These are phyloP conservation scores for Chlorella sp. DNA, from an alignment of 139 green algal species.

Conservation along the genomic window DNA sequence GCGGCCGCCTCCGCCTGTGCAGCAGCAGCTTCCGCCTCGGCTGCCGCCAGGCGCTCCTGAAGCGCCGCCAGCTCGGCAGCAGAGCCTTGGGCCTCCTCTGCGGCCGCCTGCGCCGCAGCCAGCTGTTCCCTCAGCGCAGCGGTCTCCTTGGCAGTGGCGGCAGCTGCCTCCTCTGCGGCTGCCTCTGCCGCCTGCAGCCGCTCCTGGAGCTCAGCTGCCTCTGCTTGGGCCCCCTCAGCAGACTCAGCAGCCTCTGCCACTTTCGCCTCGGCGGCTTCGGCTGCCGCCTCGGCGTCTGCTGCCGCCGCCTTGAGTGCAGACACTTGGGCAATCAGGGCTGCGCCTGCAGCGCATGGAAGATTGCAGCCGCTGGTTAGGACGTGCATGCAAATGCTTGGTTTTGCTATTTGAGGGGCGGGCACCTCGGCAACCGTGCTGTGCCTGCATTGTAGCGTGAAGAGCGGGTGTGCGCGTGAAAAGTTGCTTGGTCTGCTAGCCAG, in stretches of 20 bases:
- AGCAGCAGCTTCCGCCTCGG: background rate
- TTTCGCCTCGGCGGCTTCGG: background rate
- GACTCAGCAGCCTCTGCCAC: background rate
- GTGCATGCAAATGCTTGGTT: too few species aligned
- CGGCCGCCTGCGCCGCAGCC: background rate
- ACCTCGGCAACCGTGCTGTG: too few species aligned
- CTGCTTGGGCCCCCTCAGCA: background rate
- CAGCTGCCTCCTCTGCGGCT: background rate
- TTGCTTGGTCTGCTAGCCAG: too few species aligned
- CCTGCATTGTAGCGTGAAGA: too few species aligned
- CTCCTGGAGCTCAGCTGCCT: background rate
- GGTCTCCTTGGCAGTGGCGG: background rate
- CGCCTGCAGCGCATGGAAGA: too few species aligned
- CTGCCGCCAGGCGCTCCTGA: background rate
- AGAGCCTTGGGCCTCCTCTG: background rate
- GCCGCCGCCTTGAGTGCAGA: background rate
- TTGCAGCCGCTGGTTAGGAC: too few species aligned
- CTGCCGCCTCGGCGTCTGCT: background rate
- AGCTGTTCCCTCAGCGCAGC: background rate
- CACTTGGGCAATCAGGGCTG: background rate
- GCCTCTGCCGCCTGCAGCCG: constrained; percentile 2
- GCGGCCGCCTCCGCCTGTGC: background rate
- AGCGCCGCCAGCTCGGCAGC: background rate
- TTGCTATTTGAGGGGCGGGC: too few species aligned
- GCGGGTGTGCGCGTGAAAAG: too few species aligned